phyloP scores from a whole-genome alignment of 139 green algal species.

The Chlamydomonas urium region DNA sequence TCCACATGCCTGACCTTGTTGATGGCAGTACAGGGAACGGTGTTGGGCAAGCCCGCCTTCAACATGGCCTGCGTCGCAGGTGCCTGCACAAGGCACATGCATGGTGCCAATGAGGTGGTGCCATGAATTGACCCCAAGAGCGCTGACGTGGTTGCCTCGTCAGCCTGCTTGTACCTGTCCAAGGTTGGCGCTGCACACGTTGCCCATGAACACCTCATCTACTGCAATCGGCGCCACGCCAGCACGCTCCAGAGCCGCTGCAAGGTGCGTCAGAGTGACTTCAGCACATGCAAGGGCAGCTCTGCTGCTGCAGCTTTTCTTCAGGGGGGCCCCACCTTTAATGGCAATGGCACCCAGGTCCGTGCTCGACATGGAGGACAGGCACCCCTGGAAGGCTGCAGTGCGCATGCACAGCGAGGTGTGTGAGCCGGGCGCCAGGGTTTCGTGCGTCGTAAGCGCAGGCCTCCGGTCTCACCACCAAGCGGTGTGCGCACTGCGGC shows the following conservation, averaged over 20 bases:
- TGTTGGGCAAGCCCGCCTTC: slow-evolving; percentile 62
- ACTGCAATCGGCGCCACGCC: background rate
- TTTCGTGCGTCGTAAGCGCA: too few relatives aligned
- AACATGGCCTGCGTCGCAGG: slow-evolving; percentile 81
- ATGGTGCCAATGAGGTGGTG: too few relatives aligned
- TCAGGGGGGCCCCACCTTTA: slow-evolving; percentile 28
- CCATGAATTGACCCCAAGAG: too few relatives aligned
- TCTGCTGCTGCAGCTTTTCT: background rate
- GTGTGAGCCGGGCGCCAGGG: too few relatives aligned
- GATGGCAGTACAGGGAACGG: slow-evolving; percentile 69
- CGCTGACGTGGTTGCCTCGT: too few relatives aligned
- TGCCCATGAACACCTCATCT: slow-evolving; percentile 84
- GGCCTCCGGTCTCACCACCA: too few relatives aligned
- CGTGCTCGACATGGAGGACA: slow-evolving; percentile 61
- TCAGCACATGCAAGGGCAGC: background rate
- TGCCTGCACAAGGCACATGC: too few relatives aligned
- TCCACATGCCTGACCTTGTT: slow-evolving; percentile 68
- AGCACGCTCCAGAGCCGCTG: slow-evolving; percentile 57
- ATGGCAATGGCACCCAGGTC: slow-evolving; percentile 79
- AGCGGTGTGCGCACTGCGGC: slow-evolving; percentile 62
- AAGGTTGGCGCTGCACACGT: slow-evolving; percentile 74
- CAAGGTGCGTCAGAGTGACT: background rate
- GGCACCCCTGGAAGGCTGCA: slow-evolving; percentile 65
- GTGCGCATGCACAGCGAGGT: too few relatives aligned
- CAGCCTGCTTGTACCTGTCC: too few relatives aligned